Evolutionary conservation across 192 early-diverging fungal species (phyloP), one percentile per base, ranked within the genome.

Genomic region (Spizellomyces sp.): DNA sequence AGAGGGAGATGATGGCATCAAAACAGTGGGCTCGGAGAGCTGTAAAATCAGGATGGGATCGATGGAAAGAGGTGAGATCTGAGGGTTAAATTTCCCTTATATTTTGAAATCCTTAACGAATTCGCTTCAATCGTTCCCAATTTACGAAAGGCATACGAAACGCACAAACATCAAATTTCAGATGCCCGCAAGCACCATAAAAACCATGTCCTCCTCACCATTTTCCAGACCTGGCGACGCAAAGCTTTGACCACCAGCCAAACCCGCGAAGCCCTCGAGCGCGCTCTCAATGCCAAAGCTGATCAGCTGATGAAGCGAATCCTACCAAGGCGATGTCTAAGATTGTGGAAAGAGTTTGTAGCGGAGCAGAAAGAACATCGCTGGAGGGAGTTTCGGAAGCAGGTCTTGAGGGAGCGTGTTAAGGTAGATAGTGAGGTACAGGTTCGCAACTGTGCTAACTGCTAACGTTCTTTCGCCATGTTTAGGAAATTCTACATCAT

Each of bases 381-480:
- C 41, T 72, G 70, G 70, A 21, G 70, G 15, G 62, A 72, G 54
- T 65, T 48, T 72, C 70, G 70, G 48, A 72, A 72, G 62, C 48
- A 72, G 62, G 62, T 72, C 5, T 45, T 72, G 62, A 12, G 70
- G 22, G 54, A 64, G 14, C 70, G 70, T 12, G 70, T 72, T 21
- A 72, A 72, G 70, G 70, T 72, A 41, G 5, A 62, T 55, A 4
- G 5, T n/a, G n/a, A 10, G 7, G 0, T 46, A 50, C 19, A 14
- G 47, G 50, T 8, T 27, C 43, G 0, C 21, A 10, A 21, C 47
- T n/a, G 17, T 61, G 27, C 9, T 9, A 27, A 1, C 45, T 61
- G 6, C 41, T 61, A 19, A 19, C 22, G 58, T 4, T 4, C 43
- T 5, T 63, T 6, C 5, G 5, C 45, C 12, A 54, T 19, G 3